phyloP scores from a whole-genome alignment of 257 asterid species.

The Gentiana macrophylla region DNA sequence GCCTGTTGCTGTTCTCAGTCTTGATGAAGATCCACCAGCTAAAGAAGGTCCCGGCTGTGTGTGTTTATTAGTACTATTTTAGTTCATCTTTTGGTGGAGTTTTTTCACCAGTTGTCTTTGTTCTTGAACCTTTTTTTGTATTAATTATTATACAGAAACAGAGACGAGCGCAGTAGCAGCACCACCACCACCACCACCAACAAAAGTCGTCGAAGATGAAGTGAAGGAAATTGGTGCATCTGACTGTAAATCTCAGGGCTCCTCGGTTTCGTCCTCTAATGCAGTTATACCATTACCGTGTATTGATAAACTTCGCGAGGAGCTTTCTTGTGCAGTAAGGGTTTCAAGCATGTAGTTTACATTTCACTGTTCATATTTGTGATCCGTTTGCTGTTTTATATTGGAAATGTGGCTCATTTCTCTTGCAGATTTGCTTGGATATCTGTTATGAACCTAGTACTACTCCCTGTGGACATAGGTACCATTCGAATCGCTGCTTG shows the following conservation, averaged over 20 bases:
- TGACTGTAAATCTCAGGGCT: conserved; percentile 20
- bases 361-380: background rate
- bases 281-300: conserved; percentile 46
- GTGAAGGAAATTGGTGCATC: conserved; percentile 21
- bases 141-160: conserved; percentile 16
- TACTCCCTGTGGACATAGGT: conserved; percentile 99
- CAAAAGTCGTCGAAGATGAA: conserved; percentile 7
- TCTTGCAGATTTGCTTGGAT: conserved; percentile 85
- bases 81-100: background rate
- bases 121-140: background rate
- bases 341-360: background rate
- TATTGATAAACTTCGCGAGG: conserved; percentile 85
- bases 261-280: conserved; percentile 25
- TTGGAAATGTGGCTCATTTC: conserved; percentile 4
- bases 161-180: conserved; percentile 11
- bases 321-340: conserved; percentile 94
- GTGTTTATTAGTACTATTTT: background rate
- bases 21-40: conserved; percentile 44
- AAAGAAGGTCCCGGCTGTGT: conserved; percentile 30
- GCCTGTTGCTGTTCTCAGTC: conserved; percentile 46
- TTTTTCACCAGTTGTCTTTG: background rate
- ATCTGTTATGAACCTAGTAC: conserved; percentile 93
- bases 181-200: conserved; percentile 4
- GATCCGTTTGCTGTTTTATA: background rate
- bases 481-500: background rate